A percentile compares a stretch with the other conserved stretches of the same genome.
phyloP scores from a whole-genome alignment of 2,329 filamentous ascomycete species.

The Fonsecaea multimorphosa region DNA sequence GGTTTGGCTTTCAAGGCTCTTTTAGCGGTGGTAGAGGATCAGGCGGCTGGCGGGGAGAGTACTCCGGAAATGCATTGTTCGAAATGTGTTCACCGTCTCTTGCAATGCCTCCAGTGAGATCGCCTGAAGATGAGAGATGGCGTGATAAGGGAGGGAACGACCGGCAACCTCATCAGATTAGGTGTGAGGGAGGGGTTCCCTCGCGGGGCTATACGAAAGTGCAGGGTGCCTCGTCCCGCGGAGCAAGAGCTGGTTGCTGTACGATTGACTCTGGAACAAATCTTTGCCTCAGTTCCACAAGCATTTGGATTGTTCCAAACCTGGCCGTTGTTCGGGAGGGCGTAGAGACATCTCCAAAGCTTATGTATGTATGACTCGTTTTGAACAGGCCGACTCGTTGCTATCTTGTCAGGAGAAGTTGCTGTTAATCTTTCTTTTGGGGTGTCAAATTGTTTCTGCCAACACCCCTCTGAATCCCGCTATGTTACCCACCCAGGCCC shows the following conservation, averaged over 20 bases:
- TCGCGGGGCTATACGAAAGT: constrained; percentile 15
- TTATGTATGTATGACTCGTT: constrained; percentile 14
- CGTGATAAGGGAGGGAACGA: constrained; percentile 7
- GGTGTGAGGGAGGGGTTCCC: constrained; percentile 5
- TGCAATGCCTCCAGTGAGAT: constrained; percentile 2
- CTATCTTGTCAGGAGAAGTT: constrained; percentile 23
- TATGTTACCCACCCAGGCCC: constrained; percentile 20
- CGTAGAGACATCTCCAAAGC: not conserved
- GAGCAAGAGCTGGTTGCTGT: not conserved
- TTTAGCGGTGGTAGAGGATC: constrained; percentile 1
- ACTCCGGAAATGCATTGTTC: constrained; percentile 24
- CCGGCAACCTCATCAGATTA: constrained; percentile 9
- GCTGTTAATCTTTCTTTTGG: constrained; percentile 17
- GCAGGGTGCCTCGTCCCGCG: not conserved
- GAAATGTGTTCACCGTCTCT: constrained; percentile 23
- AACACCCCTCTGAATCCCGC: constrained; percentile 12
- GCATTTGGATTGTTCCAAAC: constrained; percentile 1
- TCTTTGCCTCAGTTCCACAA: constrained; percentile 16
- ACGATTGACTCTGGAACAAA: not conserved
- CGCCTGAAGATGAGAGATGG: not conserved
- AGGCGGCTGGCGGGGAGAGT: constrained; percentile 6
- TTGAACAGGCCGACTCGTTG: constrained; percentile 18
- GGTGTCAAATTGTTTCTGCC: constrained; percentile 20
- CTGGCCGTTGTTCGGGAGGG: not conserved
- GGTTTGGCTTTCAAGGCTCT: not conserved